phyloP scores from a whole-genome alignment of 2,329 filamentous ascomycete genomes.

The Trichoderma atroviride region DNA sequence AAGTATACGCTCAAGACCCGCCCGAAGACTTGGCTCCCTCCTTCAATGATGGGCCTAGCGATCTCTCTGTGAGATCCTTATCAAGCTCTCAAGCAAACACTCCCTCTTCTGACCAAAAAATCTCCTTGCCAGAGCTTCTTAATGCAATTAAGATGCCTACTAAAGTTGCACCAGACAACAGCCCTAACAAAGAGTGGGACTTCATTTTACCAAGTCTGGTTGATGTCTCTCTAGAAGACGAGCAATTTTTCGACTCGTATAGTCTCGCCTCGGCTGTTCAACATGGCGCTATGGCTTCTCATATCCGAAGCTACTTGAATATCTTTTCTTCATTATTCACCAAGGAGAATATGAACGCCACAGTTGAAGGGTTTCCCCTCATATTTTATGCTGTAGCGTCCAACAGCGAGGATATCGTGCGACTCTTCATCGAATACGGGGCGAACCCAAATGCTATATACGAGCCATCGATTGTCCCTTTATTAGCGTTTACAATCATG shows the following conservation, averaged over 20 bases:
- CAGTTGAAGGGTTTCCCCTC: conserved; percentile 1
- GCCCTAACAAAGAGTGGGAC: neutral
- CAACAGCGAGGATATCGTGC: conserved; percentile 22
- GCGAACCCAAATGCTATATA: neutral
- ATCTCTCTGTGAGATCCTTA: neutral
- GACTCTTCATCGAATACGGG: conserved; percentile 5
- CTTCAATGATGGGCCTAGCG: neutral
- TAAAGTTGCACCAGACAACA: neutral
- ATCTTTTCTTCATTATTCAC: neutral
- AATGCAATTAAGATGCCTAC: neutral
- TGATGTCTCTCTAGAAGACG: neutral
- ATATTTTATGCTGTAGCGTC: conserved; percentile 24
- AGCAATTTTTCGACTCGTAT: neutral
- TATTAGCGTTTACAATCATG: conserved; percentile 24
- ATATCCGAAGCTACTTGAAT: neutral
- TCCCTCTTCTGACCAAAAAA: neutral
- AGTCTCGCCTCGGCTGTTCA: conserved; percentile 12
- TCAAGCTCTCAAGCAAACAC: conserved; percentile 2
- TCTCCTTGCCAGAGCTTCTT: neutral
- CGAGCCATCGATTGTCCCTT: neutral
- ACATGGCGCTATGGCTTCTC: neutral
- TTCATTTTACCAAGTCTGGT: conserved; percentile 9
- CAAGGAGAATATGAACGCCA: conserved; percentile 1
- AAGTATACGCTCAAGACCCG: neutral
- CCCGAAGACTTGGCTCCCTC: neutral